Conservation (phyloP, 148 eudicot species). For the Vaccinium corymbosum region DNA sequence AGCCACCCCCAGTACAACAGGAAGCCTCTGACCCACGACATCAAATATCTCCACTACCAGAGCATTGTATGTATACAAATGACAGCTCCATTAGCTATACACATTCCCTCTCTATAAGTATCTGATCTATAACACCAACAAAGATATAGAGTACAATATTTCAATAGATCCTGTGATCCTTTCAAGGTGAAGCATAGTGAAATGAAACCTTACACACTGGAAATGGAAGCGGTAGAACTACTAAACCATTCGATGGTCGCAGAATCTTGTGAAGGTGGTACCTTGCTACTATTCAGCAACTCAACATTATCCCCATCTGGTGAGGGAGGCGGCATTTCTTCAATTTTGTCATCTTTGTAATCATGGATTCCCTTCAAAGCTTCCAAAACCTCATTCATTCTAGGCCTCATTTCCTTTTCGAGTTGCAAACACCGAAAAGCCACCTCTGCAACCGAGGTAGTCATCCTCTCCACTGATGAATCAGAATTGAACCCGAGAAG, state of each 20-base stretch:
- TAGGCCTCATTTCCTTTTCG: conserved; percentile 31
- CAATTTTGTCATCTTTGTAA: background rate
- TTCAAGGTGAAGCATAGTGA: background rate
- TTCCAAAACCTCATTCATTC: conserved; percentile 23
- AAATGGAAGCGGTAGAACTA: conserved; percentile 35
- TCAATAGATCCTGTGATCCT: too few species aligned
- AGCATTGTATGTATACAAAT: background rate
- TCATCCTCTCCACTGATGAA: conserved; percentile 17
- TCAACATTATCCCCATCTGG: conserved; percentile 27
- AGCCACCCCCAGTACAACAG: too few species aligned
- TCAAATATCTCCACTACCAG: too few species aligned
- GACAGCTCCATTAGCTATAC: background rate
- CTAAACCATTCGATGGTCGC: conserved; percentile 38
- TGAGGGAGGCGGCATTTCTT: background rate
- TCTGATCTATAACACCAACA: background rate
- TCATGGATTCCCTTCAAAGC: conserved; percentile 23
- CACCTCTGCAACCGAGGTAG: conserved; percentile 29
- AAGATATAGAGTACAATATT: too few species aligned
- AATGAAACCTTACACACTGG: conserved; percentile 22
- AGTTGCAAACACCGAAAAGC: conserved; percentile 23
- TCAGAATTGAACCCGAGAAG: conserved; percentile 28
- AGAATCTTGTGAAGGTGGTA: conserved; percentile 34
- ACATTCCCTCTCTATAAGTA: background rate
- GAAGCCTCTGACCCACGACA: too few species aligned
- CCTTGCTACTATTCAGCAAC: conserved; percentile 29